phyloP scores from a whole-genome alignment of 2,329 filamentous ascomycete species.

The Triangularia verruculosa region DNA sequence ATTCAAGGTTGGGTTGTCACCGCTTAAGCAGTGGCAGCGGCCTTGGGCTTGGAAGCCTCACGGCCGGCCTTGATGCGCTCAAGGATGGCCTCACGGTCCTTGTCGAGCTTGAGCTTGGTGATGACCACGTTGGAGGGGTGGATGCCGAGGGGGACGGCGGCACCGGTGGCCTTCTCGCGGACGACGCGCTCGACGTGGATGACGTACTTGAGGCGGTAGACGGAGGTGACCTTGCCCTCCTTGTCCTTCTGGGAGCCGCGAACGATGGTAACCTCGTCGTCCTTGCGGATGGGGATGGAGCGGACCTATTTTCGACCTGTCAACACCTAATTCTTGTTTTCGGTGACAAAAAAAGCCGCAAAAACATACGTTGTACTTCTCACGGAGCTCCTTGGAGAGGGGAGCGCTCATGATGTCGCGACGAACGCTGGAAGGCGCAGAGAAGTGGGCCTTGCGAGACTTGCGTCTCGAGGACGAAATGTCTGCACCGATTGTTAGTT shows the following conservation, averaged over 20 bases:
- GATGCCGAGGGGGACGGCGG: conserved; percentile 91
- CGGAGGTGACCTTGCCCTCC: conserved; percentile 96
- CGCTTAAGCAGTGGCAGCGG: conserved; percentile 44
- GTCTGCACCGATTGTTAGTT: conserved; percentile 40
- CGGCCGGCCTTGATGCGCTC: conserved; percentile 80
- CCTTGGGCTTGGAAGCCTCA: conserved; percentile 71
- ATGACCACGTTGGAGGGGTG: conserved; percentile 96
- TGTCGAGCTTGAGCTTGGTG: conserved; percentile 98
- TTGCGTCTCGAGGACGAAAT: conserved; percentile 88
- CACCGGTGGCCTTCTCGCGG: conserved; percentile 96
- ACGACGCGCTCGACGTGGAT: conserved; percentile 96
- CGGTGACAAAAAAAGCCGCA: not conserved
- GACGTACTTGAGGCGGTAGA: conserved; percentile 98
- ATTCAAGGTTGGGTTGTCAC: conserved; percentile 14
- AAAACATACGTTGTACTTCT: conserved; percentile 89
- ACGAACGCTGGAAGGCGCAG: conserved; percentile 88
- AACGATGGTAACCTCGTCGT: conserved; percentile 90
- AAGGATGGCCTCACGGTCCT: conserved; percentile 86
- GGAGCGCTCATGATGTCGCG: conserved; percentile 96
- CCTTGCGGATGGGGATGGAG: conserved; percentile 95
- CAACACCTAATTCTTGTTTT: not conserved
- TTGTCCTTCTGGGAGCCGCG: conserved; percentile 95
- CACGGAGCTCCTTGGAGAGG: conserved; percentile 93
- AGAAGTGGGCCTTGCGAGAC: conserved; percentile 98
- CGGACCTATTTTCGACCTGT: conserved; percentile 61